Conservation (phyloP, 2,329 filamentous ascomycete species). For the Ophiostoma sp. region DNA sequence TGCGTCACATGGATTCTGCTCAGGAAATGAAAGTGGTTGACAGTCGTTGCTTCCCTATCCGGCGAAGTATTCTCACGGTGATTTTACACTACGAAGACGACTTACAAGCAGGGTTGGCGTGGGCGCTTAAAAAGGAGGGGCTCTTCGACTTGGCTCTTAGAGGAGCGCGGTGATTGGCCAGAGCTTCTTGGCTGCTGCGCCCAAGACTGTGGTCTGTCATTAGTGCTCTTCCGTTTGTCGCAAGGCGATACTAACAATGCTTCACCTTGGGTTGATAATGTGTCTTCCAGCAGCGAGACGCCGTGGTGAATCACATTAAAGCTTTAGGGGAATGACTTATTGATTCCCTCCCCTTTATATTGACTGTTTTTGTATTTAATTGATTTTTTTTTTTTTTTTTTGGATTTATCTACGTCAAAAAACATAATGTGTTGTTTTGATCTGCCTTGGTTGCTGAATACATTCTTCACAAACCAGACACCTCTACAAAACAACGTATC, state of each 20-base stretch:
- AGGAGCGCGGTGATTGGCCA: slow-evolving; percentile 21
- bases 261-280: background rate
- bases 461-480: no score
- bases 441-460: no score
- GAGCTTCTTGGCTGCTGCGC: slow-evolving; percentile 11
- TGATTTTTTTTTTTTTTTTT: background rate
- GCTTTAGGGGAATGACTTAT: background rate
- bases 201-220: background rate
- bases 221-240: background rate
- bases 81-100: slow-evolving; percentile 2
- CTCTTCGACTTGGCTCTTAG: slow-evolving; percentile 14
- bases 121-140: slow-evolving; percentile 25
- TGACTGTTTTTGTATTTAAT: background rate
- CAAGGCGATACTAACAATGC: background rate
- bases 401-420: background rate
- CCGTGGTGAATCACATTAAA: background rate
- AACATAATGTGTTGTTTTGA: no score
- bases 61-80: background rate
- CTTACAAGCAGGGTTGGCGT: slow-evolving; percentile 22
- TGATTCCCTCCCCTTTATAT: background rate
- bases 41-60: slow-evolving; percentile 4
- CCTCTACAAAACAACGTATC: background rate
- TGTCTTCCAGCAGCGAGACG: background rate
- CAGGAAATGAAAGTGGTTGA: background rate
- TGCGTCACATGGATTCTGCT: background rate